Conservation (phyloP, 805 yeast genomes). For the Metschnikowia shivogae region DNA sequence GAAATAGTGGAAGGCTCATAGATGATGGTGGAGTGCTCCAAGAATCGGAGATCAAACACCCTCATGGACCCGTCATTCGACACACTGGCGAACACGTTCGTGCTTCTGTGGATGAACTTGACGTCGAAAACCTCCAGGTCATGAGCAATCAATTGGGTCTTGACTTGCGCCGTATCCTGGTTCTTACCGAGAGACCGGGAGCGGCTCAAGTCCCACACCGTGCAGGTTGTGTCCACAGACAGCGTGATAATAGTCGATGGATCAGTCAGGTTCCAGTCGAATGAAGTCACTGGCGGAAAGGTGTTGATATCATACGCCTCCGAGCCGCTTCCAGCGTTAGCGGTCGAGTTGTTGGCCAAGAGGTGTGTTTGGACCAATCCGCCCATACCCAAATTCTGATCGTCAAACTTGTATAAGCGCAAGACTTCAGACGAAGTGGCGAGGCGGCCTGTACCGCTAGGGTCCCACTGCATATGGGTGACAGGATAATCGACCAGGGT, state of each 20-base stretch:
- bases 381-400: constrained; percentile 35
- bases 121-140: constrained; percentile 95
- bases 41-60: constrained; percentile 80
- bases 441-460: constrained; percentile 44
- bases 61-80: constrained; percentile 95
- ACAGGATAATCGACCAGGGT: constrained; percentile 60
- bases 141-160: constrained; percentile 93
- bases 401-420: constrained; percentile 55
- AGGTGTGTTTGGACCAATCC: constrained; percentile 39
- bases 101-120: constrained; percentile 68
- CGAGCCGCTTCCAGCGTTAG: constrained; percentile 38
- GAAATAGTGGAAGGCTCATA: constrained; percentile 58
- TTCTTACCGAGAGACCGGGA: constrained; percentile 15
- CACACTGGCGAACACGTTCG: constrained; percentile 81
- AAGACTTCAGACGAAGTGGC: constrained; percentile 73
- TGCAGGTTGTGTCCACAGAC: constrained; percentile 94
- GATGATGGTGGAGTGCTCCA: constrained; percentile 92
- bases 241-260: constrained; percentile 72
- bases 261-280: constrained; percentile 84
- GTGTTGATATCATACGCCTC: constrained; percentile 44
- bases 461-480: constrained; percentile 73
- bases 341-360: constrained; percentile 36
- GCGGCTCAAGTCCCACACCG: constrained; percentile 80
- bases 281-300: constrained; percentile 86
- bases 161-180: constrained; percentile 57